phyloP scores from a whole-genome alignment of 2,329 filamentous ascomycete genomes.

The Aspergillus tamarii region DNA sequence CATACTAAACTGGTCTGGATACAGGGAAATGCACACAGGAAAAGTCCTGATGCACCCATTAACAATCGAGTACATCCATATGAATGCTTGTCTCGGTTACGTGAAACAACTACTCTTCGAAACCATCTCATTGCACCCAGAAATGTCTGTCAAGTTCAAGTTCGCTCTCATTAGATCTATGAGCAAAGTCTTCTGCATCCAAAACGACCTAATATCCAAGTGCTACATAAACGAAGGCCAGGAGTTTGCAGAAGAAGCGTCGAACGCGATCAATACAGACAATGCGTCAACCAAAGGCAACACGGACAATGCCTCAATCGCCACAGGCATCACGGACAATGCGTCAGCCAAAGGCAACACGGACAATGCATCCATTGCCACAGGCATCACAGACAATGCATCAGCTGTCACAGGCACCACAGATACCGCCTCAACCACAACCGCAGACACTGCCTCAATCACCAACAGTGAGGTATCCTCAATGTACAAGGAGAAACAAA shows the following conservation, averaged over 20 bases:
- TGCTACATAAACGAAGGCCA: constrained; percentile 16
- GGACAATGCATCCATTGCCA: neutral
- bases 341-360: neutral
- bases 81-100: constrained; percentile 18
- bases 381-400: neutral
- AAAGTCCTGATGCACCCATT: constrained; percentile 16
- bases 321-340: neutral
- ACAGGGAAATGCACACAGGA: constrained; percentile 17
- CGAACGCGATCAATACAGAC: neutral
- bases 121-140: constrained; percentile 12
- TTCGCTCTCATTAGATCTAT: constrained; percentile 14
- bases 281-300: neutral
- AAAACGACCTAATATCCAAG: constrained; percentile 17
- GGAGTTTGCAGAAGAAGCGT: neutral
- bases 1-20: neutral
- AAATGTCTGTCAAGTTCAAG: constrained; percentile 14
- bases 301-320: neutral
- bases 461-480: neutral
- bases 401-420: neutral
- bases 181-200: constrained; percentile 17
- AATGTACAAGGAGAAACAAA: neutral
- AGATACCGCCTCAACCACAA: neutral
- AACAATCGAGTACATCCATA: constrained; percentile 18
- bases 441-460: constrained; percentile 1
- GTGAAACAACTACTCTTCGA: constrained; percentile 13